A percentile compares a stretch with the other conserved stretches of the same genome.
Conservation (phyloP, 768 basidiomycete species). For the Macrocybe gigantea region DNA sequence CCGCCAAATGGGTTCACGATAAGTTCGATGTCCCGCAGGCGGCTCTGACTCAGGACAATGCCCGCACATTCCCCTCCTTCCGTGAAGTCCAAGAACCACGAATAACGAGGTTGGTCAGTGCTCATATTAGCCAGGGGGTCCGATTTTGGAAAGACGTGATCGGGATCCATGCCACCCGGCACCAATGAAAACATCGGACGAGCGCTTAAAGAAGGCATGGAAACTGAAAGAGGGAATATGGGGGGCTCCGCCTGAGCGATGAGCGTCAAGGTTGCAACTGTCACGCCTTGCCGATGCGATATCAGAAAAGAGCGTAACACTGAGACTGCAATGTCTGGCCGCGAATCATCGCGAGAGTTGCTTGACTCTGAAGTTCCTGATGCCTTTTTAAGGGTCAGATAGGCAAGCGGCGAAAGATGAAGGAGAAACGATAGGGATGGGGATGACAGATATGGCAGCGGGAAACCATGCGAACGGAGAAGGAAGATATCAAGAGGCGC, state of each 20-base stretch:
- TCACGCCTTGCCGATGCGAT: conserved; percentile 38
- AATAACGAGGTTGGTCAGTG: conserved; percentile 17
- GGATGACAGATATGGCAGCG: conserved; percentile 63
- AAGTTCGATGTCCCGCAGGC: conserved; percentile 68
- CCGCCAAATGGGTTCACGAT: conserved; percentile 53
- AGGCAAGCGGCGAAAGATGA: conserved; percentile 63
- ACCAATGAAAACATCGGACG: conserved; percentile 53
- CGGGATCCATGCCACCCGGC: conserved; percentile 37
- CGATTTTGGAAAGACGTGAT: conserved; percentile 45
- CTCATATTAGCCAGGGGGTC: conserved; percentile 23
- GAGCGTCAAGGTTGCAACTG: conserved; percentile 49
- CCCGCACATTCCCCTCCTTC: conserved; percentile 44
- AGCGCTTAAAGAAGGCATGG: conserved; percentile 36
- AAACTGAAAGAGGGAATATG: conserved; percentile 36
- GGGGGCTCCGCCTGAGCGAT: conserved; percentile 26
- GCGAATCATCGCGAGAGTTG: conserved; percentile 14
- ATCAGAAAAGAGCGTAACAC: conserved; percentile 43
- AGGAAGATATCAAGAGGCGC: conserved; percentile 72
- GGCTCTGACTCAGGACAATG: conserved; percentile 66
- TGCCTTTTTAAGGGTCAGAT: conserved; percentile 52
- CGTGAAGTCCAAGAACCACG: conserved; percentile 76
- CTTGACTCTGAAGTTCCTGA: conserved; percentile 13
- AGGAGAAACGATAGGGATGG: conserved; percentile 71
- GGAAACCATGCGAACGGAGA: conserved; percentile 57
- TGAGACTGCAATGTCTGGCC: conserved; percentile 47